phyloP scores from a whole-genome alignment of 2,329 filamentous ascomycete species.

The Cladosporium sp. region DNA sequence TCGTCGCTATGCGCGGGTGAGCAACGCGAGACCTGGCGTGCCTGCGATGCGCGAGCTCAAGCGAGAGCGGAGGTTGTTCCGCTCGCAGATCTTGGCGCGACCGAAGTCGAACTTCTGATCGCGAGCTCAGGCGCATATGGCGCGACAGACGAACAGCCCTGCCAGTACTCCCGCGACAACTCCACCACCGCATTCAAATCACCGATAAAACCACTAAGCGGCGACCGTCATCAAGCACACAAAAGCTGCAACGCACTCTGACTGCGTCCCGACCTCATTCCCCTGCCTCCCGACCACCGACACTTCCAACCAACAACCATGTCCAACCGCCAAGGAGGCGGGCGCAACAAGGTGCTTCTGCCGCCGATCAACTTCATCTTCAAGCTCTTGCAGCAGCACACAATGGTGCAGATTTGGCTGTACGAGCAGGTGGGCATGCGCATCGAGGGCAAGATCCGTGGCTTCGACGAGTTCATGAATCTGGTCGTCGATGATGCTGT shows the following conservation, averaged over 20 bases:
- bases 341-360: constrained; percentile 57
- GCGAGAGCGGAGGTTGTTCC: too few species aligned
- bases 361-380: constrained; percentile 85
- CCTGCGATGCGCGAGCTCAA: too few species aligned
- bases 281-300: too few species aligned
- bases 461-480: constrained; percentile 99
- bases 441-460: constrained; percentile 94
- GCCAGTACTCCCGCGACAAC: background rate
- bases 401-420: constrained; percentile 88
- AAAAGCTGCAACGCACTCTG: too few species aligned
- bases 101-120: too few species aligned
- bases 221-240: too few species aligned
- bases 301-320: constrained; percentile 25
- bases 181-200: background rate
- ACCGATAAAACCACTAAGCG: background rate
- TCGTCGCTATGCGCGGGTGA: too few species aligned
- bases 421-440: constrained; percentile 92
- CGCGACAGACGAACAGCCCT: background rate
- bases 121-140: constrained; percentile 1
- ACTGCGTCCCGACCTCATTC: too few species aligned
- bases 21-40: too few species aligned
- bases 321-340: constrained; percentile 48
- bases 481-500: constrained; percentile 92
- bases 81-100: too few species aligned
- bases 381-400: constrained; percentile 79